Percentiles rank a stretch among this genome's conserved stretches.
Evolutionary conservation across 371 early-diverging fungal genomes (phyloP).

Genomic region (Mortierella sp.): DNA sequence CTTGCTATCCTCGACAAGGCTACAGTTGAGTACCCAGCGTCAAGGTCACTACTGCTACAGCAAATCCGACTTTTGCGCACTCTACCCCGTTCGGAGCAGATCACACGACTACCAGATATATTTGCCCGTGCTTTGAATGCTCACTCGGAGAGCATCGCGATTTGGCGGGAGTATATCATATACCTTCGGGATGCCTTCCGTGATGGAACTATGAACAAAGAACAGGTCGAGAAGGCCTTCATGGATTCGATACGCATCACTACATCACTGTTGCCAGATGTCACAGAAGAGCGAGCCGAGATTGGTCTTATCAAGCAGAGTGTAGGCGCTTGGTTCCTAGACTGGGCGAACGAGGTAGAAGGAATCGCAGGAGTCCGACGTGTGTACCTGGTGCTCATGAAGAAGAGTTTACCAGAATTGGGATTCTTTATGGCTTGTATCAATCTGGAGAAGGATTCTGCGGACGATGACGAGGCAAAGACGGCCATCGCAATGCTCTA

Average conservation of each 20-base stretch:
- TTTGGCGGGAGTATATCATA: conserved; percentile 56
- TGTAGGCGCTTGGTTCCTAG: conserved; percentile 60
- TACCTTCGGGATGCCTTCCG: conserved; percentile 38
- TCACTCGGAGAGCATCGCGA: conserved; percentile 39
- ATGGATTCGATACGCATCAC: conserved; percentile 60
- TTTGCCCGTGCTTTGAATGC: conserved; percentile 42
- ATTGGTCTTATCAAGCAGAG: conserved; percentile 59
- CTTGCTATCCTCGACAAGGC: conserved; percentile 57
- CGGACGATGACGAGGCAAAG: conserved; percentile 47
- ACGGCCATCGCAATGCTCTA: conserved; percentile 56
- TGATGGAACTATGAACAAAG: conserved; percentile 36
- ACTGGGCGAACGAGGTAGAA: conserved; percentile 56
- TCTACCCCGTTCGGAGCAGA: conserved; percentile 37
- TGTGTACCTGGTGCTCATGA: conserved; percentile 62
- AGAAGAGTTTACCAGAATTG: conserved; percentile 67
- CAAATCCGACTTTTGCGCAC: conserved; percentile 42
- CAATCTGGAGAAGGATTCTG: conserved; percentile 60
- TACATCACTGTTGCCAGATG: conserved; percentile 60
- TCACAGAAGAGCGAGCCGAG: conserved; percentile 58
- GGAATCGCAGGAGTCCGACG: conserved; percentile 66
- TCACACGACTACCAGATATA: conserved; percentile 34
- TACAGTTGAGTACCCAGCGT: conserved; percentile 54
- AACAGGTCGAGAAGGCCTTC: conserved; percentile 49
- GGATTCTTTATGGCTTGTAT: conserved; percentile 70
- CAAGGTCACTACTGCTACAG: conserved; percentile 58